These are phyloP conservation scores for Leccinum fibrillosum DNA, from an alignment of 768 basidiomycete genomes.

Conservation along the genomic window DNA sequence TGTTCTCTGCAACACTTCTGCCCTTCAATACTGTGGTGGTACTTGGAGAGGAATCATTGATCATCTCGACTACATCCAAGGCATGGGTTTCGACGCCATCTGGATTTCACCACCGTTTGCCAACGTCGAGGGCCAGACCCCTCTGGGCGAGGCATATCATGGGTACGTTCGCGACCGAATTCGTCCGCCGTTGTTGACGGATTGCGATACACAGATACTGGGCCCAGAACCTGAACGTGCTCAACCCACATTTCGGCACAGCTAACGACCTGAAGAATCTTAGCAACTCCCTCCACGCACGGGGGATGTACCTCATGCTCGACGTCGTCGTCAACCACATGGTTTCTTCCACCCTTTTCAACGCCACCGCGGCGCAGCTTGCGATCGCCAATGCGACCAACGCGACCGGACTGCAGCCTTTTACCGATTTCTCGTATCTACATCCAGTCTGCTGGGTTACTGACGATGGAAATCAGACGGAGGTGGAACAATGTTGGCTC, in stretches of 20 bases:
- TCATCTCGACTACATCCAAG: constrained; percentile 61
- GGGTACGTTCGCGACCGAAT: constrained; percentile 32
- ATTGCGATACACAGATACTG: constrained; percentile 41
- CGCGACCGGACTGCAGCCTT: constrained; percentile 26
- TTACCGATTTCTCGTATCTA: constrained; percentile 35
- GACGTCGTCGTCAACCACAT: constrained; percentile 66
- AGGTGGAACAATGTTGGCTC: constrained; percentile 58
- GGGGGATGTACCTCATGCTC: constrained; percentile 59
- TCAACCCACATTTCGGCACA: constrained; percentile 55
- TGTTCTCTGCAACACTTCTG: constrained; percentile 42
- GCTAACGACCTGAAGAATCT: constrained; percentile 49
- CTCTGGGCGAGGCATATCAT: constrained; percentile 56
- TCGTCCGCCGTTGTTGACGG: not conserved
- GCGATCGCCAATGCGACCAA: constrained; percentile 16
- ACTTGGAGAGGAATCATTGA: constrained; percentile 50
- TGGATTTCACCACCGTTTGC: constrained; percentile 57
- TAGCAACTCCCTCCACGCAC: constrained; percentile 42
- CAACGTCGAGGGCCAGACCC: constrained; percentile 46
- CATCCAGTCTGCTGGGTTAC: constrained; percentile 41
- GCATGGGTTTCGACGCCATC: constrained; percentile 58
- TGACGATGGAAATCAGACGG: constrained; percentile 44
- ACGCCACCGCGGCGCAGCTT: constrained; percentile 22
- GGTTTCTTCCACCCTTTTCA: constrained; percentile 34
- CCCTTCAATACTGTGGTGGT: constrained; percentile 55
- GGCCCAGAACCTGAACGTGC: constrained; percentile 42